These are phyloP conservation scores for Tricholomella constricta DNA, from an alignment of 768 basidiomycete genomes.

Conservation along the genomic window DNA sequence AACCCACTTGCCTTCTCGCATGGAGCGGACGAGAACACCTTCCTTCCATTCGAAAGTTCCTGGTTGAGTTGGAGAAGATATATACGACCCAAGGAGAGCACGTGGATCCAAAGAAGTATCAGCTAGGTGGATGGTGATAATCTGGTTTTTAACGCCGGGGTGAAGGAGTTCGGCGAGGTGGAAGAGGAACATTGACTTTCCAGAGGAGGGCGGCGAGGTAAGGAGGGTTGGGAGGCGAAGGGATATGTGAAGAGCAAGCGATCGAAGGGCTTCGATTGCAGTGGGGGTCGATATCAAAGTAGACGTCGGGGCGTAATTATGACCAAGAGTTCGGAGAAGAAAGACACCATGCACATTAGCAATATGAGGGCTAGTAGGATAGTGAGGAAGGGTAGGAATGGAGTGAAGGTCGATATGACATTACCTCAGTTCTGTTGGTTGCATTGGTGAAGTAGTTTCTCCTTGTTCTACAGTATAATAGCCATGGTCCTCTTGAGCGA, in stretches of 20 bases:
- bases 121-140: conserved; percentile 87
- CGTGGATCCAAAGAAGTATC: conserved; percentile 96
- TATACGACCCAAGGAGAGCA: conserved; percentile 88
- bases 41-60: conserved; percentile 97
- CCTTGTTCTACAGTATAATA: conserved; percentile 47
- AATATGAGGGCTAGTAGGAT: conserved; percentile 50
- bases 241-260: conserved; percentile 65
- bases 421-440: conserved; percentile 58
- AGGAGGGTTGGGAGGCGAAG: conserved; percentile 78
- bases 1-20: conserved; percentile 90
- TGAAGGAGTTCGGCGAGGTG: conserved; percentile 72
- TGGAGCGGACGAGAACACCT: conserved; percentile 86
- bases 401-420: conserved; percentile 13
- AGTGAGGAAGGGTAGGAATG: not conserved
- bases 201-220: conserved; percentile 84
- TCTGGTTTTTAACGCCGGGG: conserved; percentile 61
- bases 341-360: conserved; percentile 68
- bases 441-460: conserved; percentile 35
- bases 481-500: conserved; percentile 41
- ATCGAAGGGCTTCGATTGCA: conserved; percentile 55
- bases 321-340: conserved; percentile 50
- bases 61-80: conserved; percentile 79
- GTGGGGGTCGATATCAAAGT: conserved; percentile 67
- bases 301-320: conserved; percentile 23
- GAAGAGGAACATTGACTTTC: conserved; percentile 79